Evolutionary conservation across 345 rosid genomes (phyloP).

Genomic region (Populus nigra): DNA sequence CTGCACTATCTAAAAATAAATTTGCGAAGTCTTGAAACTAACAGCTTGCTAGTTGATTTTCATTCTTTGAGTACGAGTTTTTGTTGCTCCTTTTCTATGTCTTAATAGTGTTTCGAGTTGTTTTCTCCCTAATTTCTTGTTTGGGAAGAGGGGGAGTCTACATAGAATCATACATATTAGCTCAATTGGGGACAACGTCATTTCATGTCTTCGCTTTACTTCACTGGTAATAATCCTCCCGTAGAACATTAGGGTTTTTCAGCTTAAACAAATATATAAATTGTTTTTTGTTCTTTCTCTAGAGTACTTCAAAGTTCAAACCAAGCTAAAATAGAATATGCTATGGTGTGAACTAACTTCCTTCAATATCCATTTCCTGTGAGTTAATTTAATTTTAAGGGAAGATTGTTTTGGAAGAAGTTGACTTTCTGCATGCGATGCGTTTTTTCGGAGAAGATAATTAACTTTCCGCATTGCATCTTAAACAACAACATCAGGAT

Average conservation of each 20-base stretch:
- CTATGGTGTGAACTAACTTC: not conserved
- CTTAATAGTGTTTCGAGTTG: not conserved
- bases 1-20: not conserved
- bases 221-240: not conserved
- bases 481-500: not conserved
- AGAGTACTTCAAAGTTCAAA: not conserved
- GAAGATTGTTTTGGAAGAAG: not conserved
- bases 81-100: not conserved
- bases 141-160: not conserved
- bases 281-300: not conserved
- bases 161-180: not conserved
- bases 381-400: not conserved
- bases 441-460: too few species aligned
- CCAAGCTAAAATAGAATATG: not conserved
- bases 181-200: not conserved
- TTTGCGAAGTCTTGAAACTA: not conserved
- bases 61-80: not conserved
- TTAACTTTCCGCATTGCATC: not conserved
- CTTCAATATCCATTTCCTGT: not conserved
- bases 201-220: not conserved
- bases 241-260: too few species aligned
- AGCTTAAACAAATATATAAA: not conserved
- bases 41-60: not conserved
- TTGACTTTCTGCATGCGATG: not conserved
- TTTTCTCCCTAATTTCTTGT: not conserved